A percentile compares a stretch with the other conserved stretches of the same genome.
Evolutionary conservation across 805 yeast species (phyloP).

Genomic region (Myxozyma geophila): DNA sequence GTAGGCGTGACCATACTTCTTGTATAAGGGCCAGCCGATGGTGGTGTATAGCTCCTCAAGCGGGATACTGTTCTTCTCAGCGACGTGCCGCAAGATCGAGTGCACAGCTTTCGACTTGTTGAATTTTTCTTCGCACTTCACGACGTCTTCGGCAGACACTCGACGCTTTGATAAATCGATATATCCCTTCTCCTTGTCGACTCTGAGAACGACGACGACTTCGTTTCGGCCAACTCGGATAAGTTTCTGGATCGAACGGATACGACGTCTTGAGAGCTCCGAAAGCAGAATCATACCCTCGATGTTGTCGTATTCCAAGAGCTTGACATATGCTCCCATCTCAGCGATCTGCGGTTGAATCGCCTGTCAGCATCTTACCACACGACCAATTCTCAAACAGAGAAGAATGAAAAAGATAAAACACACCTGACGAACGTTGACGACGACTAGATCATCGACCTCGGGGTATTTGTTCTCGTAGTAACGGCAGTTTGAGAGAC

Average conservation of each 20-base stretch:
- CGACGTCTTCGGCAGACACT: slow-evolving; percentile 96
- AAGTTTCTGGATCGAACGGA: slow-evolving; percentile 94
- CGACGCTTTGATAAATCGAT: slow-evolving; percentile 97
- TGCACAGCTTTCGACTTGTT: slow-evolving; percentile 97
- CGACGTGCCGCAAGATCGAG: slow-evolving; percentile 97
- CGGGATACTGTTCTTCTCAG: slow-evolving; percentile 90
- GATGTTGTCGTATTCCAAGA: slow-evolving; percentile 94
- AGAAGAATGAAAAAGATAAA: background rate
- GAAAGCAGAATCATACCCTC: slow-evolving; percentile 98
- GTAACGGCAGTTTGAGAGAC: slow-evolving; percentile 89
- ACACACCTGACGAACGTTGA: slow-evolving; percentile 80
- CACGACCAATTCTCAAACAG: background rate
- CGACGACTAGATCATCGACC: slow-evolving; percentile 98
- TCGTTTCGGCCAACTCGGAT: slow-evolving; percentile 98
- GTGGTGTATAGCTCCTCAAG: slow-evolving; percentile 84
- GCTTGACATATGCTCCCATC: slow-evolving; percentile 98
- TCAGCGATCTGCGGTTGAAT: slow-evolving; percentile 68
- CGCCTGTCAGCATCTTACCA: background rate
- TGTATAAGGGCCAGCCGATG: slow-evolving; percentile 96
- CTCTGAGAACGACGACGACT: slow-evolving; percentile 96
- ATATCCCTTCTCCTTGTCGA: slow-evolving; percentile 97
- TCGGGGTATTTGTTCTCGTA: slow-evolving; percentile 98
- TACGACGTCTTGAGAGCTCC: slow-evolving; percentile 97
- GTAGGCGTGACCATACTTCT: slow-evolving; percentile 94
- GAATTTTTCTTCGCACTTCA: slow-evolving; percentile 95